These are phyloP conservation scores for Chlamydomonas schloesseri DNA, from an alignment of 139 green algal genomes.

Conservation along the genomic window DNA sequence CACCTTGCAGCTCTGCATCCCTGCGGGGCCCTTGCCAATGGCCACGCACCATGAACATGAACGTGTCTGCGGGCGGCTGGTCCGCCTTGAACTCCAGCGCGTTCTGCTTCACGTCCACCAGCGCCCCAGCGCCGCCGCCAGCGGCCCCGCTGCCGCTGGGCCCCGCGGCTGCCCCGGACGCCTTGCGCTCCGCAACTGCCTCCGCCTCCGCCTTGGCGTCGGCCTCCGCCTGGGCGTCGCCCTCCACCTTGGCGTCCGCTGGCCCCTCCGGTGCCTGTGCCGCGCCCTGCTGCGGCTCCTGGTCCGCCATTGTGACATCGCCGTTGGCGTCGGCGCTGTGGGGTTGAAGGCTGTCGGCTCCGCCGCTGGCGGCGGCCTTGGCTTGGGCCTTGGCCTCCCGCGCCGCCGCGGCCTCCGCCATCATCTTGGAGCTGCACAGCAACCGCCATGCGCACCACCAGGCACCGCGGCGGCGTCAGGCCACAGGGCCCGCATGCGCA, in stretches of 20 bases:
- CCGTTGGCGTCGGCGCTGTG: too few relatives aligned
- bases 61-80: conserved; percentile 55
- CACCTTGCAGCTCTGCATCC: too few relatives aligned
- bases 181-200: background rate
- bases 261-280: too few relatives aligned
- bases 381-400: background rate
- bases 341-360: too few relatives aligned
- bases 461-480: too few relatives aligned
- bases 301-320: too few relatives aligned
- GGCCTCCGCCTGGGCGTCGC: background rate
- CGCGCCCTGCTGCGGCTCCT: too few relatives aligned
- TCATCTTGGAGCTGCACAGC: background rate
- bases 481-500: too few relatives aligned
- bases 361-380: background rate
- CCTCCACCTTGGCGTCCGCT: background rate
- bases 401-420: background rate
- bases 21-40: too few relatives aligned
- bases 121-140: background rate
- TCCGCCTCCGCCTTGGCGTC: background rate
- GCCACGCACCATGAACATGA: conserved; percentile 48
- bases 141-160: background rate
- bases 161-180: background rate
- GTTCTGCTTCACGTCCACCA: conserved; percentile 42
- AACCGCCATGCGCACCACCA: background rate
- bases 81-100: conserved; percentile 65